Percentiles rank a stretch among this genome's conserved stretches.
Conservation (phyloP, 1,284 basidiomycete species). For the Malassezia vespertilionis region DNA sequence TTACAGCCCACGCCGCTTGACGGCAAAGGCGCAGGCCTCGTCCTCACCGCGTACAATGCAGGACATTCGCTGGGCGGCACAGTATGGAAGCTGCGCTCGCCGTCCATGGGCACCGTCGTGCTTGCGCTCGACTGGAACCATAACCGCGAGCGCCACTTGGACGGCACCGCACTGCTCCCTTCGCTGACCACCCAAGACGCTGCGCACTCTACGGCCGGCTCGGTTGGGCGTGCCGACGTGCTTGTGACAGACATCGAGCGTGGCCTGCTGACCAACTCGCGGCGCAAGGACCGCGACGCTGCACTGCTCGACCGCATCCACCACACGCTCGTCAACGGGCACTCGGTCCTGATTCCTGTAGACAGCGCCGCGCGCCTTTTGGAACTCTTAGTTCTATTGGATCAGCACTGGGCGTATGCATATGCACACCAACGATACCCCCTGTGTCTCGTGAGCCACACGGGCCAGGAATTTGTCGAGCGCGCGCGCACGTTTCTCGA, state of each 20-base stretch:
- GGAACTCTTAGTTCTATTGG: slow-evolving; percentile 84
- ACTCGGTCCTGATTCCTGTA: slow-evolving; percentile 73
- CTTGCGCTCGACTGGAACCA: slow-evolving; percentile 96
- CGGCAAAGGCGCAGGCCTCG: slow-evolving; percentile 55
- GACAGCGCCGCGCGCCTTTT: slow-evolving; percentile 86
- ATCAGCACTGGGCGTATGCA: slow-evolving; percentile 91
- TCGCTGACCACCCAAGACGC: slow-evolving; percentile 15
- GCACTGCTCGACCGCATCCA: slow-evolving; percentile 57
- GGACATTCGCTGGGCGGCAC: slow-evolving; percentile 94
- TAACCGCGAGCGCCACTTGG: slow-evolving; percentile 86
- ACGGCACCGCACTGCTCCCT: slow-evolving; percentile 63
- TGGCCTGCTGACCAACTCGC: slow-evolving; percentile 62
- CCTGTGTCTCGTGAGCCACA: slow-evolving; percentile 80
- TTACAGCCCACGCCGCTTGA: slow-evolving; percentile 90
- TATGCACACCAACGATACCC: slow-evolving; percentile 52
- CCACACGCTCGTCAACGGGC: slow-evolving; percentile 70
- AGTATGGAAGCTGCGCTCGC: slow-evolving; percentile 95
- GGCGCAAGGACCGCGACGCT: slow-evolving; percentile 80
- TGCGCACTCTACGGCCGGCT: slow-evolving; percentile 19
- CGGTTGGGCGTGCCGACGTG: slow-evolving; percentile 50
- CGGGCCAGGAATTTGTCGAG: slow-evolving; percentile 83
- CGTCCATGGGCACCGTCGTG: slow-evolving; percentile 85
- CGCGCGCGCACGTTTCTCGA: slow-evolving; percentile 96
- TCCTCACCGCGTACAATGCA: slow-evolving; percentile 88
- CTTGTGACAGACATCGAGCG: slow-evolving; percentile 87